Conservation (phyloP, 805 yeast genomes). For the Ogataea paraovalis region DNA sequence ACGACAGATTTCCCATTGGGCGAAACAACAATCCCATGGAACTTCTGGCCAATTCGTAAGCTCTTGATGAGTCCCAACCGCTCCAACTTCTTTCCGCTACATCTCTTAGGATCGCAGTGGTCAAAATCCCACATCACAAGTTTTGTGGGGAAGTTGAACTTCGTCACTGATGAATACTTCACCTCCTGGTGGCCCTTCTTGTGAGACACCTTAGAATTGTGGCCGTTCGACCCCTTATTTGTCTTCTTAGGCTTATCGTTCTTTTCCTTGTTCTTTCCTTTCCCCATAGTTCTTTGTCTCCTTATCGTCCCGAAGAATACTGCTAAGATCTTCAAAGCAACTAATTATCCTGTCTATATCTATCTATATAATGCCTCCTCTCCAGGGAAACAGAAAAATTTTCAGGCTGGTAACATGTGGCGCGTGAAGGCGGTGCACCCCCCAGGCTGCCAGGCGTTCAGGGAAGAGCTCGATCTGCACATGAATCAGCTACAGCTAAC, state of each 20-base stretch:
- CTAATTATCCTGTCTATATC: too few relatives aligned
- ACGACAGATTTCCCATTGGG: constrained; percentile 91
- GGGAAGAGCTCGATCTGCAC: too few relatives aligned
- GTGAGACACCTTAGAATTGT: constrained; percentile 51
- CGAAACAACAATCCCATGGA: constrained; percentile 83
- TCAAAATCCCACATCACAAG: constrained; percentile 99
- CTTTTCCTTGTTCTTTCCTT: constrained; percentile 46
- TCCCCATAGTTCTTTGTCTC: constrained; percentile 51
- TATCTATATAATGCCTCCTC: too few relatives aligned
- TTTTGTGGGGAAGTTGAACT: constrained; percentile 64
- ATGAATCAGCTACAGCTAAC: too few relatives aligned
- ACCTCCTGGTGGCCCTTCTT: constrained; percentile 33
- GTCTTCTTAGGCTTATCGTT: constrained; percentile 35
- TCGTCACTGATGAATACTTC: constrained; percentile 18
- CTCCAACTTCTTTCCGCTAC: constrained; percentile 92
- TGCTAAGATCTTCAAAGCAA: too few relatives aligned
- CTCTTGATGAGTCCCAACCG: constrained; percentile 78
- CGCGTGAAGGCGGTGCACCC: too few relatives aligned
- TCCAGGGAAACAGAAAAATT: background rate
- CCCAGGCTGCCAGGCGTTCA: too few relatives aligned
- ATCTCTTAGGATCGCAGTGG: constrained; percentile 97
- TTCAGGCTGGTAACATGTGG: background rate
- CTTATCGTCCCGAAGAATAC: too few relatives aligned
- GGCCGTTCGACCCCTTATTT: constrained; percentile 49
- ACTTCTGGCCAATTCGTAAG: constrained; percentile 88